phyloP scores from a whole-genome alignment of 1,284 basidiomycete genomes.

The Sparassis latifolia region DNA sequence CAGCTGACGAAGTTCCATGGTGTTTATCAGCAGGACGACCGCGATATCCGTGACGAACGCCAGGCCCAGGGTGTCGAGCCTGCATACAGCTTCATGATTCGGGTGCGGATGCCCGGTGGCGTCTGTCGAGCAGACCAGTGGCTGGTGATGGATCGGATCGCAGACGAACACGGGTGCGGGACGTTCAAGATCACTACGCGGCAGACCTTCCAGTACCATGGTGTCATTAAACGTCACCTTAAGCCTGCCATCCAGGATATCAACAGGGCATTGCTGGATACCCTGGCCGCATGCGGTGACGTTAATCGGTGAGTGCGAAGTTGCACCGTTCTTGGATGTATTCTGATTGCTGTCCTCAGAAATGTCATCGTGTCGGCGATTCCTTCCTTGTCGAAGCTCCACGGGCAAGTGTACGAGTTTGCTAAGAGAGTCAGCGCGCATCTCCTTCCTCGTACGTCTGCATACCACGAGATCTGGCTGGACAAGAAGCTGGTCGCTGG shows the following conservation, averaged over 20 bases:
- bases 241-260: constrained; percentile 97
- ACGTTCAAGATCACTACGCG: constrained; percentile 98
- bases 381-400: constrained; percentile 81
- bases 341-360: constrained; percentile 31
- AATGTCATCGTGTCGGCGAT: constrained; percentile 94
- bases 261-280: constrained; percentile 89
- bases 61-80: constrained; percentile 91
- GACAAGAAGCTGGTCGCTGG: constrained; percentile 94
- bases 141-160: constrained; percentile 93
- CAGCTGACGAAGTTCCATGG: constrained; percentile 99
- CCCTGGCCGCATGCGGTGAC: constrained; percentile 96
- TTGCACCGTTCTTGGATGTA: constrained; percentile 3
- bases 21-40: constrained; percentile 95
- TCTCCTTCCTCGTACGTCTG: constrained; percentile 85
- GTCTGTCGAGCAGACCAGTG: constrained; percentile 92
- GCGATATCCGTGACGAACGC: constrained; percentile 96
- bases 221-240: constrained; percentile 93
- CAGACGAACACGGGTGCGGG: constrained; percentile 90
- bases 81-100: constrained; percentile 98
- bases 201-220: constrained; percentile 99
- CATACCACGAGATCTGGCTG: constrained; percentile 99
- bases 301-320: constrained; percentile 72
- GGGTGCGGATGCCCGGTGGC: constrained; percentile 92
- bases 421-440: constrained; percentile 83
- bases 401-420: constrained; percentile 82